Conservation (phyloP, 1,139 yeast genomes). For the Kodamaea alishanica region DNA sequence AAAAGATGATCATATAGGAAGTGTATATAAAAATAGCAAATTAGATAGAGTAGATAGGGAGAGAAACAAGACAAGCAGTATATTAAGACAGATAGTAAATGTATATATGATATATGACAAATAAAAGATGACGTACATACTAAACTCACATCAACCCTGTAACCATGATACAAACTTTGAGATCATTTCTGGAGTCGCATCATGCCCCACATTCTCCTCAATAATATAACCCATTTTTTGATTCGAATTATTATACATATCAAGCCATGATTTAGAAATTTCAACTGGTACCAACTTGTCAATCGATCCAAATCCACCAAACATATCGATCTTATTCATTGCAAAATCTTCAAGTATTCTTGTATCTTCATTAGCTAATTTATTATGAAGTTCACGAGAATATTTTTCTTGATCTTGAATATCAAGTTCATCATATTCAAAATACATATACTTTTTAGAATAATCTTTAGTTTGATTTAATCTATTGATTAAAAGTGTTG, state of each 20-base stretch:
- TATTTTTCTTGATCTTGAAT: conserved; percentile 30
- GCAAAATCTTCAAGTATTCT: conserved; percentile 37
- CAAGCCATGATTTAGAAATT: conserved; percentile 34
- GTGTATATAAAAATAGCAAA: no score
- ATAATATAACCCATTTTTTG: conserved; percentile 22
- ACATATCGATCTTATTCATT: conserved; percentile 29
- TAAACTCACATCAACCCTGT: conserved; percentile 3
- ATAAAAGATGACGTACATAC: no score
- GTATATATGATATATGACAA: no score
- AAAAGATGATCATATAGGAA: no score
- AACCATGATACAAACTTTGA: conserved; percentile 35
- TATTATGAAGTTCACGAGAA: conserved; percentile 38
- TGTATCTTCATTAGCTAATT: conserved; percentile 27
- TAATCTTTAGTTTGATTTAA: conserved; percentile 22
- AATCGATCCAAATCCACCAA: conserved; percentile 36
- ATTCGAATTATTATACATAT: conserved; percentile 29
- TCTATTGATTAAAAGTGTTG: conserved; percentile 42
- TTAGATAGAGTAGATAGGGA: no score
- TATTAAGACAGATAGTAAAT: no score
- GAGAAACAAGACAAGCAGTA: no score
- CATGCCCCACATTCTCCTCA: conserved; percentile 37
- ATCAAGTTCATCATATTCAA: conserved; percentile 33
- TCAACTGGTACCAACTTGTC: conserved; percentile 39
- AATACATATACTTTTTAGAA: conserved; percentile 31
- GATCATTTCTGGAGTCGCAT: conserved; percentile 35